Evolutionary conservation across 352 stramenopile genomes (phyloP), one percentile per base, ranked within the genome.

Genomic region (Phytophthora ohioensis): DNA sequence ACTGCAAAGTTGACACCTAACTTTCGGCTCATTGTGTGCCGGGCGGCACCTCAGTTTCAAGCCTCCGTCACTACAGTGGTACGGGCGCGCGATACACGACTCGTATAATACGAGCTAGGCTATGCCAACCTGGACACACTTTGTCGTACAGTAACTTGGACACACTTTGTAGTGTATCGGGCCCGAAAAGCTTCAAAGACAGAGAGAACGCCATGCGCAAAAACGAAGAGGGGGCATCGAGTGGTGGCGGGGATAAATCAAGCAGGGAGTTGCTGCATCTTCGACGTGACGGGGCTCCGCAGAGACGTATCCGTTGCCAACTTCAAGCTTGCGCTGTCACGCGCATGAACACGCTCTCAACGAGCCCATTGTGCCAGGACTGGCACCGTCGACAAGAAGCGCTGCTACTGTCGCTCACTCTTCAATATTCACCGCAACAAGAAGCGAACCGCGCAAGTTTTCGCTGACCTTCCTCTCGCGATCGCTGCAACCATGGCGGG

Each of bases 401-500:
- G 21, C 21, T 2, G 21, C 21, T 27, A 27, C 21, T 27, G 21
- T 27, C n/a, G 27, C 57, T 64, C 57, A 64, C 34, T 64, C 15
- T 56, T 31, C 57, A 64, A 56, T 56, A n/a, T 55, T 51, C 45
- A 13, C 27, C 45, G 43, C 13, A 45, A 12, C 57, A 54, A 35
- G 0, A 64, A 56, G 42, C 27, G 42, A 12, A 30, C 5, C 43
- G 2, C 43, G n/a, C 43, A 21, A 49, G n/a, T 49, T 21, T 49
- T 11, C 43, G n/a, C 43, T 49, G 43, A 13, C 17, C 21, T 27
- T 27, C 21, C 21, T 27, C 21, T 49, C 17, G 6, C 43, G 15
- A 36, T 32, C 32, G 13, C 56, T 38, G 43, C 15, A 41, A 68
- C 42, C 27, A 72, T 69, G 64, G 64, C 64, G 31, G 64, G 17